Evolutionary conservation across 116 monocot genomes (phyloP).

Genomic region (Phalaenopsis hybrid): DNA sequence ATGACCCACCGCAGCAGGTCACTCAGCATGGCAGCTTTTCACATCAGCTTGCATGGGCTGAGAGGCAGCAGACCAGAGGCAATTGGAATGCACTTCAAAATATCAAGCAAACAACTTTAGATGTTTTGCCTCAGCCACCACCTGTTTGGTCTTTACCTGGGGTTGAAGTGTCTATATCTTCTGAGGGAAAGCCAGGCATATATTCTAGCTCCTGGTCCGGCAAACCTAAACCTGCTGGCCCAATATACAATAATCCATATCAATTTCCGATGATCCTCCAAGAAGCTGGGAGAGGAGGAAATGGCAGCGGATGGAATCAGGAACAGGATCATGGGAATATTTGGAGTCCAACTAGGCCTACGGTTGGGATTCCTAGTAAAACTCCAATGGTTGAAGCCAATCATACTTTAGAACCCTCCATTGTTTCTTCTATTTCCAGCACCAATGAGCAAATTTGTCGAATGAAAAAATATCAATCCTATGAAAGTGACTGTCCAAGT

Average conservation of each 20-base stretch:
- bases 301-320: conserved; percentile 22
- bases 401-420: not conserved
- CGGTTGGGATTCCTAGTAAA: conserved; percentile 2
- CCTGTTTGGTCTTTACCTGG: not conserved
- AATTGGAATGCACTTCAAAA: conserved; percentile 15
- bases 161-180: not conserved
- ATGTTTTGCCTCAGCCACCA: conserved; percentile 7
- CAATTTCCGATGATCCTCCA: conserved; percentile 11
- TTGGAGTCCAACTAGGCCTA: conserved; percentile 27
- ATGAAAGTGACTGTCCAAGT: conserved; percentile 30
- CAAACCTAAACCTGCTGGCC: conserved; percentile 8
- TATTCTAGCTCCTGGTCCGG: not conserved
- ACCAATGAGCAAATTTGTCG: not conserved
- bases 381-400: not conserved
- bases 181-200: not conserved
- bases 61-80: not conserved
- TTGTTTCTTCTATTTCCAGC: too few relatives aligned
- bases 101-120: conserved; percentile 6
- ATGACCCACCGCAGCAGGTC: conserved; percentile 28
- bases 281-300: conserved; percentile 16
- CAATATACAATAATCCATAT: conserved; percentile 22
- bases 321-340: conserved; percentile 15
- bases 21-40: conserved; percentile 18
- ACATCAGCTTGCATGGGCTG: not conserved
- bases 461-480: conserved; percentile 7